Evolutionary conservation across 306 rosid genomes (phyloP).

Genomic region (Pterocarpus macrocarpus): DNA sequence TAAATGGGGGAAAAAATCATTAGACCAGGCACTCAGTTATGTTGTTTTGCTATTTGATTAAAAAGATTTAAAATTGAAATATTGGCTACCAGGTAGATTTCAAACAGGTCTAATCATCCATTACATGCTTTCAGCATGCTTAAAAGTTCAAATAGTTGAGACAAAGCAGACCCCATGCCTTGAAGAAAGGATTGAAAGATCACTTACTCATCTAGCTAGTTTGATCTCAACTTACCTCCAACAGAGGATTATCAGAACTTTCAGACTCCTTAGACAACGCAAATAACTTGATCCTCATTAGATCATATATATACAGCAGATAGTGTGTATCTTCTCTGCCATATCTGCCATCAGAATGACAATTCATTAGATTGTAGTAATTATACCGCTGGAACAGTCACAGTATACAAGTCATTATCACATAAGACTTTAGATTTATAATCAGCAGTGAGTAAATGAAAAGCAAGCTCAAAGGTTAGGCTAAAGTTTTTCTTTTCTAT

Average conservation of each 20-base stretch:
- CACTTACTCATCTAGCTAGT: slow-evolving; percentile 28
- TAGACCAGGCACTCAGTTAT: slow-evolving; percentile 29
- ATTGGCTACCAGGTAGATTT: slow-evolving; percentile 19
- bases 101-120: slow-evolving; percentile 31
- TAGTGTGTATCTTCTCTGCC: slow-evolving; percentile 99
- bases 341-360: slow-evolving; percentile 71
- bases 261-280: slow-evolving; percentile 73
- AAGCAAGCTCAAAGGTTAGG: not conserved
- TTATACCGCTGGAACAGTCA: slow-evolving; percentile 27
- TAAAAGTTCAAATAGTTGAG: slow-evolving; percentile 12
- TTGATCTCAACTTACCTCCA: slow-evolving; percentile 71
- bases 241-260: slow-evolving; percentile 66
- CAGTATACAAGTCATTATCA: slow-evolving; percentile 33
- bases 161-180: slow-evolving; percentile 22
- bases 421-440: slow-evolving; percentile 31
- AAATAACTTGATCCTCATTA: slow-evolving; percentile 71
- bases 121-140: slow-evolving; percentile 25
- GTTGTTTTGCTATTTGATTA: slow-evolving; percentile 26
- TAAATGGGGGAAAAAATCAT: slow-evolving; percentile 19
- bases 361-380: slow-evolving; percentile 50
- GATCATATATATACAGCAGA: slow-evolving; percentile 83
- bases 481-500: not conserved
- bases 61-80: slow-evolving; percentile 6
- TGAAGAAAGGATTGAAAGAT: slow-evolving; percentile 34
- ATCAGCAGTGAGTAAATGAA: slow-evolving; percentile 27